Evolutionary conservation across 345 rosid genomes (phyloP), one percentile per base, ranked within the genome.

Genomic region (Gossypium herbaceum): DNA sequence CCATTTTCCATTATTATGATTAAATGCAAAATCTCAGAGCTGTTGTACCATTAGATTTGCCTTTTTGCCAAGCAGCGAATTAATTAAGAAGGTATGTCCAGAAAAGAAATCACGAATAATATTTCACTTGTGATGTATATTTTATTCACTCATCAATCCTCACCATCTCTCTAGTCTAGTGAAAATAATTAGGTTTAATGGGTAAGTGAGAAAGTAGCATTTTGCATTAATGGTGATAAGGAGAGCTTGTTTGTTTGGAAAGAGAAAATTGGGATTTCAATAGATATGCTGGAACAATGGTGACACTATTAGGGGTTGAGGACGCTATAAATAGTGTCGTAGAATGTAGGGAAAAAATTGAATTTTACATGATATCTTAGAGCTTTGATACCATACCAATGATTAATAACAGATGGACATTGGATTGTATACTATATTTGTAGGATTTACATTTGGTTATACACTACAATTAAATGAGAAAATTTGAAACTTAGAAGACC

Each of bases 1-100:
- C 82, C 86, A 81, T 79, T 84, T 66, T 24, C 54, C 58, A 72
- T 76, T 70, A 59, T 73, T 76, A 20, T 9, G 55, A 67, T 67
- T 67, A 45, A 67, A 67, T 67, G 55, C 71, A 45, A 19, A 12
- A 48, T 71, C 39, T 16, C 60, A 56, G 50, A 43, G 52, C 73
- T 75, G 52, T 12, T 56, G 63, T 71, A 55, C 61, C 6, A 39
- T 27, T 60, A 25, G 64, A 25, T 60, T 60, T 60, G 62, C 62
- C 27, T 5, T 19, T 66, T 66, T 45, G 34, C n/a, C 3, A 19
- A 12, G 34, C n/a, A 43, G 19, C 2, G 13, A 34, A 34, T 34
- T 34, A 7, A 17, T 9, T 9, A 56, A 56, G 59, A 56, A 56
- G 25, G 12, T 11, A 47, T 10, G 51, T 12, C 13, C 12, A 47